Base-by-base conservation (phyloP, 2,329 filamentous ascomycete species). In the Diaporthe vaccinii region DNA sequence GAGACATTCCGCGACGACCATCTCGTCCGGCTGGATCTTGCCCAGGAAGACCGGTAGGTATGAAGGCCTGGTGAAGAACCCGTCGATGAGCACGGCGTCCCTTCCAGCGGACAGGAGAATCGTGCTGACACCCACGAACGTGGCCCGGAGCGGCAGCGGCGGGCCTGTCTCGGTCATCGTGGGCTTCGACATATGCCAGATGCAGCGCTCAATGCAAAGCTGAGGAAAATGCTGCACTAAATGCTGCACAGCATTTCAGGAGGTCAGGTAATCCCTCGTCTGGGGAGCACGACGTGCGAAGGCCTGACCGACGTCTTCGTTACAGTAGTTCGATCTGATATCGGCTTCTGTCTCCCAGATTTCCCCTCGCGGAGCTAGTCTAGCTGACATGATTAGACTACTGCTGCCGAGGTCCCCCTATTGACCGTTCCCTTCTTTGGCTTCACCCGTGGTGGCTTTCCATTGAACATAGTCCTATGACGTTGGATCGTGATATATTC, bases 11-110 rank as follows among this genome's bases (percentile, higher is more conserved):
- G 49, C 51, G 31, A 53, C 49, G 6, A 69, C 49, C 49, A 17
- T 55, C 65, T 69, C 65, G 17, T 69, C 49, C 0, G 65, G 65
- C 49, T 39, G 46, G 46, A 55, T 69, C 46, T 55, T 69, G 49
- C 65, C 65, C 22, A 69, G 15, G 22, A 69, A 69, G 10, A 69
- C 49, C 20, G 65, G 65, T 12, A 69, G 34, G 49, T 69, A 69
- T 12, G 65, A 79, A 1, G 80, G 79, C 34, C 62, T 46, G 4
- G 77, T 77, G 74, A 81, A 81, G 67, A 81, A 81, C 0, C 77
- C 79, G 0, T 78, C 76, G 4, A 79, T 41, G 22, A 81, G 49
- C 2, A 75, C 71, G 4, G 65, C 49, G n/a, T 55, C 65, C 36
- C 17, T 34, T 17, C 65, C 65, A 6, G 49, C 65, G 12, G 65